Evolutionary conservation across 345 rosid species (phyloP), one percentile per base, ranked within the genome.

Genomic region (Abelmoschus esculentus): DNA sequence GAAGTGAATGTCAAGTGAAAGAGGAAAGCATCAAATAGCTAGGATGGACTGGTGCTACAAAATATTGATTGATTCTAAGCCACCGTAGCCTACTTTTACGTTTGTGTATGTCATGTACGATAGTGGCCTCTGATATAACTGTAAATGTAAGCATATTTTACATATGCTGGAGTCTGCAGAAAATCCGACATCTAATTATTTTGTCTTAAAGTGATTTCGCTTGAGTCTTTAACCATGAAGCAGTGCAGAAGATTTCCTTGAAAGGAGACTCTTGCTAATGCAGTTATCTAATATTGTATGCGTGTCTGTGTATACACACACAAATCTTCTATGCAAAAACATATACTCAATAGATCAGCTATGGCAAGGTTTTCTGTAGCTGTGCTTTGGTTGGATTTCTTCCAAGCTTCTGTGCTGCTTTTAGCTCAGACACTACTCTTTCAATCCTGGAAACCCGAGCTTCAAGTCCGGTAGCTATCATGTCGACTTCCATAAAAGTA

Each of bases 371-470:
- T 62, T 38, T 17, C 14, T 38, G 18, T 12, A 62, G 49, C 50
- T 61, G 60, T 47, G 31, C 60, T 71, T 32, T 28, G 14, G n/a
- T 71, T 10, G 47, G 22, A n/a, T 19, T 61, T 31, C 52, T 11
- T 29, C 46, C 40, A 10, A 58, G 32, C 28, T 17, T n/a, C 17
- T 0, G 0, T 29, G 68, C 63, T 46, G 72, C 76, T 50, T 71
- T 71, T 5, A 66, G 36, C 17, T 18, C 29, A 9, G 73, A 66
- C 15, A 72, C 13, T 13, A 50, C 18, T 67, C 26, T 68, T 71
- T 80, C 80, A 11, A 80, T 73, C 60, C 13, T 67, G 7, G 14
- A 42, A 50, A 83, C 61, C 59, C 56, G 53, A 36, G 13, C 77
- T 67, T 73, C 72, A 1, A 78, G 75, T 26, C 29, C 11, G 17